phyloP scores from a whole-genome alignment of 805 yeast genomes.

The Candida alai region DNA sequence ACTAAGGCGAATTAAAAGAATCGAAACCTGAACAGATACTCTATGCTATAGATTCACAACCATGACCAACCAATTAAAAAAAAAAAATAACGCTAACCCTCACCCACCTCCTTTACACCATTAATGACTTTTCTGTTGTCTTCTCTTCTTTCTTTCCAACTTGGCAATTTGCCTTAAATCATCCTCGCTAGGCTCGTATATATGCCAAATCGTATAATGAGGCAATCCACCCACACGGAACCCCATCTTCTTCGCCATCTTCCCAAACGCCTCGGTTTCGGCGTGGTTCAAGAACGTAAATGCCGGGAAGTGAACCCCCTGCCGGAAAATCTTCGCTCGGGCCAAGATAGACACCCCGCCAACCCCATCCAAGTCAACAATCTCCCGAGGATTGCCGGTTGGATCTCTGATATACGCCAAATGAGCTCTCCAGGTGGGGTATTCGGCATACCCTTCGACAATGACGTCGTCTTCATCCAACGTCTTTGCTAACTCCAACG shows the following conservation, averaged over 20 bases:
- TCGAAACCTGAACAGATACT: no score
- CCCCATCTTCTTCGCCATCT: conserved; percentile 75
- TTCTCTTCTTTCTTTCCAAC: conserved; percentile 63
- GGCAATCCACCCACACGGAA: conserved; percentile 84
- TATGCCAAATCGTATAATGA: conserved; percentile 87
- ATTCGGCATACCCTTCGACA: conserved; percentile 85
- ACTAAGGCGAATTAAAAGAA: no score
- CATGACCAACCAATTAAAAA: no score
- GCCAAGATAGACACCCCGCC: conserved; percentile 85
- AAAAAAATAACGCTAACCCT: no score
- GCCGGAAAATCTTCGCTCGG: conserved; percentile 68
- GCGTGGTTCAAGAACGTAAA: conserved; percentile 82
- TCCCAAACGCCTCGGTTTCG: conserved; percentile 85
- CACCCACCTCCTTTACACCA: no score
- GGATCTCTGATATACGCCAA: conserved; percentile 66
- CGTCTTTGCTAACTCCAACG: conserved; percentile 57
- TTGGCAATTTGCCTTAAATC: conserved; percentile 68
- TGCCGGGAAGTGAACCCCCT: conserved; percentile 82
- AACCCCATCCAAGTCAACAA: conserved; percentile 76
- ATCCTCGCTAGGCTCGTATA: conserved; percentile 85
- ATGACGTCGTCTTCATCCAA: conserved; percentile 79
- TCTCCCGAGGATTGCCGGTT: conserved; percentile 57
- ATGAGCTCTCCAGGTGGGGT: conserved; percentile 83
- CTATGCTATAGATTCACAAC: no score
- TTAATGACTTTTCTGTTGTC: no score